phyloP scores from a whole-genome alignment of 2,329 filamentous ascomycete genomes.

The Claviceps pazoutovae region DNA sequence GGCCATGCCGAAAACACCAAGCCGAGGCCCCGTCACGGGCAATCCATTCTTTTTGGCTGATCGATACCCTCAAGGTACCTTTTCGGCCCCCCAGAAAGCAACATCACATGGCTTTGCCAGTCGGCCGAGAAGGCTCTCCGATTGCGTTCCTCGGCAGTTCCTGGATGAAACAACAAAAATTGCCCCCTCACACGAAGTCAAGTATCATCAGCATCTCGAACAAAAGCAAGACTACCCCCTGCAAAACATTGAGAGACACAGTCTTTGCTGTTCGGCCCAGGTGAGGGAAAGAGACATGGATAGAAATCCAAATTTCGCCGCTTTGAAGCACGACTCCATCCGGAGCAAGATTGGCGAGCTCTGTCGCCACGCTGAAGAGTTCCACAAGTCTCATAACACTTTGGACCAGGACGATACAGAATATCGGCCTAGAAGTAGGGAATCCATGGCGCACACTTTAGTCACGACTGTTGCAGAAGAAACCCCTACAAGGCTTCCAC shows the following conservation, averaged over 20 bases:
- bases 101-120: constrained; percentile 9
- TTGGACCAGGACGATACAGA: constrained; percentile 19
- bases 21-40: constrained; percentile 11
- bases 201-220: constrained; percentile 14
- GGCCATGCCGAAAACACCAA: constrained; percentile 1
- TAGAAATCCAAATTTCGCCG: constrained; percentile 2
- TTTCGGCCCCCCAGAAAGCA: constrained; percentile 11
- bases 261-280: constrained; percentile 16
- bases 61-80: constrained; percentile 10
- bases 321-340: constrained; percentile 11
- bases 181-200: constrained; percentile 10
- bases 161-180: constrained; percentile 5
- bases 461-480: not conserved
- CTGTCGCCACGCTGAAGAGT: constrained; percentile 20
- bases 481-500: constrained; percentile 1
- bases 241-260: constrained; percentile 13
- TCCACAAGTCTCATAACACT: constrained; percentile 21
- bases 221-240: not conserved
- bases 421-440: not conserved
- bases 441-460: constrained; percentile 4
- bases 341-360: constrained; percentile 15
- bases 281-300: not conserved
- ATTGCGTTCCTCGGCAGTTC: constrained; percentile 16
- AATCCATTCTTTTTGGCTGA: constrained; percentile 22
- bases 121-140: constrained; percentile 13